Evolutionary conservation across 1,284 basidiomycete genomes (phyloP).

Genomic region (Exobasidium cylindrosporum): DNA sequence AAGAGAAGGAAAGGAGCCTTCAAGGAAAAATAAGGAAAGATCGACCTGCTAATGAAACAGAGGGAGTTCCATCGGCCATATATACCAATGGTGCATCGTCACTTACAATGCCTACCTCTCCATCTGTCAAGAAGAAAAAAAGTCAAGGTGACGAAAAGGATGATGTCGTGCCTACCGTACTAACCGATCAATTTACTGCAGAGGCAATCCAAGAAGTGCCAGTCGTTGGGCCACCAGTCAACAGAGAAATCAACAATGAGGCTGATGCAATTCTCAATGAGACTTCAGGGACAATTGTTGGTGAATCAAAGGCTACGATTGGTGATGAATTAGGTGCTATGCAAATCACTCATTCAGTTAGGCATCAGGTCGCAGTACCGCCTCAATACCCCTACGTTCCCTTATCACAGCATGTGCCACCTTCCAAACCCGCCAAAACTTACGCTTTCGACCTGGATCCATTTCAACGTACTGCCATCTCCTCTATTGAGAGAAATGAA

Average conservation of each 20-base stretch:
- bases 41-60: neutral
- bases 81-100: neutral
- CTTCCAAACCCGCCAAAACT: slow-evolving; percentile 80
- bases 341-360: slow-evolving; percentile 60
- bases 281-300: slow-evolving; percentile 8
- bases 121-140: neutral
- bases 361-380: slow-evolving; percentile 93
- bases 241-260: neutral
- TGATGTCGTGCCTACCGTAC: neutral
- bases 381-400: slow-evolving; percentile 86
- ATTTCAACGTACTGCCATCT: slow-evolving; percentile 91
- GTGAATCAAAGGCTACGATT: slow-evolving; percentile 11
- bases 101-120: neutral
- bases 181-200: slow-evolving; percentile 6
- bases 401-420: slow-evolving; percentile 86
- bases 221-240: neutral
- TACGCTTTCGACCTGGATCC: slow-evolving; percentile 98
- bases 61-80: neutral
- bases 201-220: neutral
- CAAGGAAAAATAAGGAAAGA: neutral
- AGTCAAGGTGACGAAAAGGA: neutral
- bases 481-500: slow-evolving; percentile 94
- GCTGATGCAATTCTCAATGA: neutral
- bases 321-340: slow-evolving; percentile 16
- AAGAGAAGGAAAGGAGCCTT: neutral